Conservation (phyloP, 2,329 filamentous ascomycete genomes). For the Ceratocystis colombiana region DNA sequence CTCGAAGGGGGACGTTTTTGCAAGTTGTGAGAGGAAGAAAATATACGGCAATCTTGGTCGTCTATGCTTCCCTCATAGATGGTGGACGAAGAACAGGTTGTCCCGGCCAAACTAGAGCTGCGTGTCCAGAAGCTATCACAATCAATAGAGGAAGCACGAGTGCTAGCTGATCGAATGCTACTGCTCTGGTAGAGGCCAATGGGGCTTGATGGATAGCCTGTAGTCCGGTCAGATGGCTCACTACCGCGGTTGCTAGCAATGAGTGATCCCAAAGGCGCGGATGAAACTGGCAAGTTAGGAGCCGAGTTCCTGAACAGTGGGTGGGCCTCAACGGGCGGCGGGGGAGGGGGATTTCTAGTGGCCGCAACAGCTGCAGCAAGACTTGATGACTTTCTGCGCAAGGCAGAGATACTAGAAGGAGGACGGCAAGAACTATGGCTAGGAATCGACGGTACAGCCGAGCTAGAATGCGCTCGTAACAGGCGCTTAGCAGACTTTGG, state of each 20-base stretch:
- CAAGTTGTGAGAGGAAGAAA: not conserved
- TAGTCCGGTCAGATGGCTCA: not conserved
- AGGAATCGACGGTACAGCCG: not conserved
- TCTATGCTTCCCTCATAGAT: slow-evolving; percentile 18
- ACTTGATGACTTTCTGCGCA: slow-evolving; percentile 15
- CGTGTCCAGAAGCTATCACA: slow-evolving; percentile 16
- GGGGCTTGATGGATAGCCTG: not conserved
- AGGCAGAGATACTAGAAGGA: not conserved
- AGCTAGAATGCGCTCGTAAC: slow-evolving; percentile 15
- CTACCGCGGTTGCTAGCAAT: not conserved
- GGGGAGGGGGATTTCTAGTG: slow-evolving; percentile 15
- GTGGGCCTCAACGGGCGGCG: slow-evolving; percentile 22
- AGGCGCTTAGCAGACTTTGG: not conserved
- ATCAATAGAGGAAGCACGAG: slow-evolving; percentile 12
- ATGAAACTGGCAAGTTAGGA: slow-evolving; percentile 1
- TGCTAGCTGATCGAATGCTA: slow-evolving; percentile 20
- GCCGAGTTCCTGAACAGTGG: slow-evolving; percentile 21
- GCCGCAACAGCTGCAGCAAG: slow-evolving; percentile 20
- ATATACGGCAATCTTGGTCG: not conserved
- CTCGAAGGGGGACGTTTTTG: not conserved
- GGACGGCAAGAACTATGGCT: not conserved
- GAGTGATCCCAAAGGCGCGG: not conserved
- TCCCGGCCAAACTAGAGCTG: slow-evolving; percentile 17
- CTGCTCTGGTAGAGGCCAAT: slow-evolving; percentile 17
- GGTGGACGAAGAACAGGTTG: slow-evolving; percentile 19